Base-by-base conservation (phyloP, 208 protist genomes). In the Trypanosoma grayi region DNA sequence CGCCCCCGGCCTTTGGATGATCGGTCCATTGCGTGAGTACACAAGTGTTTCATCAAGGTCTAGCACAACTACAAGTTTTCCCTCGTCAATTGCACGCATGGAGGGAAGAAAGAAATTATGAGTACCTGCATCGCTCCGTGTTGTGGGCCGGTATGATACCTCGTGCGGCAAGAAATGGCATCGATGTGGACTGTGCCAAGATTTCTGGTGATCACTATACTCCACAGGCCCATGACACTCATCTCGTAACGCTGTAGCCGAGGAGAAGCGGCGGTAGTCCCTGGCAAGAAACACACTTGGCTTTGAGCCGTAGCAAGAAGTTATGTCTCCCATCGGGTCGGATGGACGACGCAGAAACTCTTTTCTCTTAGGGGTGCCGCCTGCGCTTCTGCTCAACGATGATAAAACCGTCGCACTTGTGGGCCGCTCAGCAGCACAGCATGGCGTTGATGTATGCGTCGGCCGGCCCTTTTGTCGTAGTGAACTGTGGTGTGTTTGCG, bases 21-120 rank as follows among this genome's bases (percentile, higher is more conserved):
- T 81, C 46, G 65, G 41, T 7, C 80, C 83, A 33, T 75, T 33
- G 7, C 85, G 80, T 28, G 85, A 81, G 11, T 48, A 78, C 10
- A 95, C 79, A 14, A 95, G 69, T 11, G 88, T 92, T 59, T 95
- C 85, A 60, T 93, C 85, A 22, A 95, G 54, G 52, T 95, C 88
- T 34, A 95, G 74, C 2, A 93, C 81, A 14, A 93, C 77, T 7
- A 71, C 65, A 52, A 64, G 67, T 56, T 88, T 92, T 11, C 75
- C 79, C n/a, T 63, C 74, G 55, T 86, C 77, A 60, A 73, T 45
- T 27, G 54, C 44, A 16, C 53, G 63, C 18, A 67, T 57, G 0
- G 85, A 70, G 20, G 85, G 85, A 47, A 92, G 80, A 34, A 92
- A 74, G 48, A 67, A 78, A 16, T 20, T 4, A 28, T 53, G 24